Conservation (phyloP, 2,329 filamentous ascomycete genomes). For the Aspergillus puulaauensis region DNA sequence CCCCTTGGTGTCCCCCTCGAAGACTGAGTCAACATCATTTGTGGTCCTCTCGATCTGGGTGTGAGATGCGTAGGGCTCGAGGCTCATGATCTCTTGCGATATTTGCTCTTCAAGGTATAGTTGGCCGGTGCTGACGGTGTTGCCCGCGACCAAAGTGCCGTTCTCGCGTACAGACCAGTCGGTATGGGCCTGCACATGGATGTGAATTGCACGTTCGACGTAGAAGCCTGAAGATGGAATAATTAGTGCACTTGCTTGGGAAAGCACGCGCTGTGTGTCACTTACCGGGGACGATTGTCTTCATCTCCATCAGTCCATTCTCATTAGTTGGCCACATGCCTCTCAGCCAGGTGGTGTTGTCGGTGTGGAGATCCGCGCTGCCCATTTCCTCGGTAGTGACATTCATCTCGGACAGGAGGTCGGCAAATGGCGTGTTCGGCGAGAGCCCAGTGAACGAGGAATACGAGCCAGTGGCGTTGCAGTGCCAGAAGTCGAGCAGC, state of each 20-base stretch:
- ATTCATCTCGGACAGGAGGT: conserved; percentile 27
- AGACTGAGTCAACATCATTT: conserved; percentile 24
- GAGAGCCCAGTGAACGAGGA: conserved; percentile 24
- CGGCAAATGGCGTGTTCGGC: conserved; percentile 29
- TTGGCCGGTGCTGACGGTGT: conserved; percentile 33
- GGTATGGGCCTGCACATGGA: conserved; percentile 48
- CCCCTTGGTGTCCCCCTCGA: conserved; percentile 10
- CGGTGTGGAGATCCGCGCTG: conserved; percentile 21
- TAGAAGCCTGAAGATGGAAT: conserved; percentile 36
- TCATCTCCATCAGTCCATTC: conserved; percentile 48
- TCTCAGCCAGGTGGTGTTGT: conserved; percentile 43
- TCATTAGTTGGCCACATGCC: conserved; percentile 47
- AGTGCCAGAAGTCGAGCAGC: conserved; percentile 45
- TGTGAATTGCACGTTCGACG: conserved; percentile 44
- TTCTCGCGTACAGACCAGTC: conserved; percentile 25
- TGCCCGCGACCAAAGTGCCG: conserved; percentile 26
- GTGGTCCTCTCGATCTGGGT: conserved; percentile 37
- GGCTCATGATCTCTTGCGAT: conserved; percentile 30
- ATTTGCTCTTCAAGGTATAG: conserved; percentile 32
- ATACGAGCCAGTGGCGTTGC: conserved; percentile 46
- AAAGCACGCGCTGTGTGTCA: no score
- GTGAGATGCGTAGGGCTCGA: conserved; percentile 35
- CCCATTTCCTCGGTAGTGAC: conserved; percentile 26
- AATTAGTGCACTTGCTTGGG: no score
- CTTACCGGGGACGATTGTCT: conserved; percentile 42